These are phyloP conservation scores for Ephemerocybe angulata DNA, from an alignment of 768 basidiomycete species.

Conservation along the genomic window DNA sequence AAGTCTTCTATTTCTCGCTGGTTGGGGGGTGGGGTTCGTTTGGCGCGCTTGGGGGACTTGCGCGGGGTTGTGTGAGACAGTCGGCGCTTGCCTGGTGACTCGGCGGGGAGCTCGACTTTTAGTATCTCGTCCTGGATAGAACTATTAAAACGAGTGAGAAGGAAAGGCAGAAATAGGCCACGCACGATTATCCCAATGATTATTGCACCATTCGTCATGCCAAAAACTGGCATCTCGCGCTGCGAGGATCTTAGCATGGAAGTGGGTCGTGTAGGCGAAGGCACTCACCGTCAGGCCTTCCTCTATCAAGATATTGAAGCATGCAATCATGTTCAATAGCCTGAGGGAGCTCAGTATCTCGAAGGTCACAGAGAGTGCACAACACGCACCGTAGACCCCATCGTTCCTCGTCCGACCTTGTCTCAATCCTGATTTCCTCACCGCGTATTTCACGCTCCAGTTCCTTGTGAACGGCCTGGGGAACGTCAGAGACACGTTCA, in stretches of 20 bases:
- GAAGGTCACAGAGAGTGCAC: background rate
- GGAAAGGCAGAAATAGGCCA: background rate
- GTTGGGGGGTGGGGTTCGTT: background rate
- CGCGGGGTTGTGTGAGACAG: background rate
- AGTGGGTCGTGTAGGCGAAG: background rate
- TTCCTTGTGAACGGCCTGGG: slow-evolving; percentile 68
- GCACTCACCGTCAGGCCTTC: slow-evolving; percentile 49
- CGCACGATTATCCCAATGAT: slow-evolving; percentile 75
- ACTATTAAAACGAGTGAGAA: background rate
- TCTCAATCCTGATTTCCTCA: slow-evolving; percentile 49
- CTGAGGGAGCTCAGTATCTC: slow-evolving; percentile 34
- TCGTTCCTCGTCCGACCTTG: slow-evolving; percentile 59
- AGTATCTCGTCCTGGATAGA: background rate
- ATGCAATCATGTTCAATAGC: slow-evolving; percentile 68
- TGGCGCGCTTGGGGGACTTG: background rate
- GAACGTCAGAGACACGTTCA: background rate
- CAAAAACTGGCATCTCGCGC: slow-evolving; percentile 86
- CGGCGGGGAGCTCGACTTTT: background rate
- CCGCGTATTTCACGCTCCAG: slow-evolving; percentile 71
- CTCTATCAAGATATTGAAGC: slow-evolving; percentile 49
- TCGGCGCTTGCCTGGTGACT: background rate
- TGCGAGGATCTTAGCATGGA: slow-evolving; percentile 22
- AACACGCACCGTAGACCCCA: slow-evolving; percentile 69
- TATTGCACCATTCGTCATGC: slow-evolving; percentile 59
- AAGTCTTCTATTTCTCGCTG: background rate